Percentiles rank a stretch among this genome's conserved stretches.
phyloP scores from a whole-genome alignment of 1,284 basidiomycete genomes.

The Ganoderma sp. region DNA sequence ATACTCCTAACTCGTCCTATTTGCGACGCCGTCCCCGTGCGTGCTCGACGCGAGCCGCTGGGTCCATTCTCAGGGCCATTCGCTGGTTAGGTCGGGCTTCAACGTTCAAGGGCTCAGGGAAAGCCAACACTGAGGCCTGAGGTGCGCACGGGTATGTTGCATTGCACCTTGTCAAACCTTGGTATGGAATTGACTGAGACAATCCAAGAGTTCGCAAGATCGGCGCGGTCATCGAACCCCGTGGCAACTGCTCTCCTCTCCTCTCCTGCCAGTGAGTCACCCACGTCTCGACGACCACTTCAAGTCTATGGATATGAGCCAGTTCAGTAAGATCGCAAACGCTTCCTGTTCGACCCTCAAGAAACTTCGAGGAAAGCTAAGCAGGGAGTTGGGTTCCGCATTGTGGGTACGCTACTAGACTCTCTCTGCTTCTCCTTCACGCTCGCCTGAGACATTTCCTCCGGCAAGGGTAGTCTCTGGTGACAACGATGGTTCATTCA shows the following conservation, averaged over 20 bases:
- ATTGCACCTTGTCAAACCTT: neutral
- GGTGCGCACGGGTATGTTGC: neutral
- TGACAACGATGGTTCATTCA: slow-evolving; percentile 65
- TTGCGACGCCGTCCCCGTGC: neutral
- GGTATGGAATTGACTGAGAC: neutral
- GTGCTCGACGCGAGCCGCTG: neutral
- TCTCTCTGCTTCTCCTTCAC: neutral
- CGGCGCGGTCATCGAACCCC: slow-evolving; percentile 8
- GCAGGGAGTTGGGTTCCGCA: slow-evolving; percentile 45
- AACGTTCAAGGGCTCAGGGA: neutral
- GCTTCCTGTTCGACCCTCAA: slow-evolving; percentile 16
- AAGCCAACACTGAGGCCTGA: neutral
- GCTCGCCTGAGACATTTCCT: neutral
- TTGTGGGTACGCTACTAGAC: slow-evolving; percentile 46
- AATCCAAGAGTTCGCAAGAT: neutral
- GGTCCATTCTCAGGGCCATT: neutral
- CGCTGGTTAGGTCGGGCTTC: neutral
- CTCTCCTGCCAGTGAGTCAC: slow-evolving; percentile 9
- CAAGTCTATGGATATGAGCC: slow-evolving; percentile 2
- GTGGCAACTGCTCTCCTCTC: slow-evolving; percentile 7
- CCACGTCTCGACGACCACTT: slow-evolving; percentile 5
- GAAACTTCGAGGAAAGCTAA: slow-evolving; percentile 14
- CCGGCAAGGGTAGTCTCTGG: slow-evolving; percentile 51
- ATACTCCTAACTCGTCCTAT: neutral
- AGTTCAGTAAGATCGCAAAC: slow-evolving; percentile 10